These are phyloP conservation scores for Turritis glabra DNA, from an alignment of 345 rosid species.

Conservation along the genomic window DNA sequence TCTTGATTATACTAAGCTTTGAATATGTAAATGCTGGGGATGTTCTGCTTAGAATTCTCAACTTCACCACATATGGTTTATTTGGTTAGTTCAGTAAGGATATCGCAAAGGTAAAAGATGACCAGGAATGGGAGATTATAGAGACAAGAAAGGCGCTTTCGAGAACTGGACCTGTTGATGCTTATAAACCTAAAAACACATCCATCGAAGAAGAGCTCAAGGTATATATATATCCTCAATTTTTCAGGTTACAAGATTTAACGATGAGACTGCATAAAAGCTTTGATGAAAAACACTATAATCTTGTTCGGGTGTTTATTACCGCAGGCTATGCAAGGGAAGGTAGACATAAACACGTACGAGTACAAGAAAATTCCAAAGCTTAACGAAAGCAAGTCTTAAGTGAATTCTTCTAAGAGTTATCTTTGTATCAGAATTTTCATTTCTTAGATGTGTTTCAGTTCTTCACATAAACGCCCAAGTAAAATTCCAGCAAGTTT, in stretches of 20 bases:
- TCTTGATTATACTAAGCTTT: not conserved
- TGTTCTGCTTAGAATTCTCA: not conserved
- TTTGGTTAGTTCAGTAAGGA: conserved; percentile 72
- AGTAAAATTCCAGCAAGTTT: not conserved
- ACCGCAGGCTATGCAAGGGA: conserved; percentile 67
- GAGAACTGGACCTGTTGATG: conserved; percentile 71
- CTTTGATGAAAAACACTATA: not conserved
- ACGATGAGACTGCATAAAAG: not conserved
- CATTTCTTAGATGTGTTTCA: conserved; percentile 6
- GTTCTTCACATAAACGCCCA: conserved; percentile 2
- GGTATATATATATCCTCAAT: conserved; percentile 39
- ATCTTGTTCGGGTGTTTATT: not conserved
- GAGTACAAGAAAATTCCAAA: conserved; percentile 87
- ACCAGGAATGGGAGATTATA: conserved; percentile 86
- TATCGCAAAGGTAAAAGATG: conserved; percentile 82
- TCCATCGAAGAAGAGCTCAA: conserved; percentile 83
- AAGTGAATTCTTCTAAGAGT: not conserved
- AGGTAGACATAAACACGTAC: conserved; percentile 73
- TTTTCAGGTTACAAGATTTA: not conserved
- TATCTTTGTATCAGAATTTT: conserved; percentile 14
- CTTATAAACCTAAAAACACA: conserved; percentile 76
- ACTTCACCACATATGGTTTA: not conserved
- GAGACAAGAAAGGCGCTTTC: conserved; percentile 80
- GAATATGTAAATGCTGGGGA: not conserved
- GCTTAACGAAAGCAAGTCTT: conserved; percentile 63